phyloP scores from a whole-genome alignment of 371 early-diverging fungal species.

The Mycotypha africana region DNA sequence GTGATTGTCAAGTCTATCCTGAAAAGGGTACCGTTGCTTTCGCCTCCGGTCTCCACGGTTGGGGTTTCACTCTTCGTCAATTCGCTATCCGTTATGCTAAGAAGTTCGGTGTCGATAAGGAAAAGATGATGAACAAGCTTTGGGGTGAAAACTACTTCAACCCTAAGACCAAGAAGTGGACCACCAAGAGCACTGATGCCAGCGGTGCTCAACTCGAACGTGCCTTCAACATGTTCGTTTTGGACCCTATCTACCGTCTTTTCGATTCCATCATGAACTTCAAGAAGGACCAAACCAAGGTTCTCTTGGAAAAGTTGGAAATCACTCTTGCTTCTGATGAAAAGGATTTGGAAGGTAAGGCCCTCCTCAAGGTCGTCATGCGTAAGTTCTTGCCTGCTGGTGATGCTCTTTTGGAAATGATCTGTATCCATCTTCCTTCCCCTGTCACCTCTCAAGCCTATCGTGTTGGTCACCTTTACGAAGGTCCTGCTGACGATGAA shows the following conservation, averaged over 20 bases:
- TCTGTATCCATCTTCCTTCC: conserved; percentile 98
- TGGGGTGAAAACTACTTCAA: conserved; percentile 98
- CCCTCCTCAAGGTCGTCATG: conserved; percentile 97
- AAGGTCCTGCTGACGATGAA: conserved; percentile 98
- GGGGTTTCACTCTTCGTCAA: conserved; percentile 99
- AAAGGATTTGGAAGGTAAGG: conserved; percentile 91
- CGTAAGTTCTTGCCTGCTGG: conserved; percentile 99
- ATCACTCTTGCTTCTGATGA: conserved; percentile 83
- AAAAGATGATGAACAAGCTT: conserved; percentile 93
- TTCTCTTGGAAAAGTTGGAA: conserved; percentile 88
- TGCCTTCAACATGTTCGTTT: conserved; percentile 98
- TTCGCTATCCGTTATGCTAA: conserved; percentile 97
- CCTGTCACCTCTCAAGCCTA: conserved; percentile 94
- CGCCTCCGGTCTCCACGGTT: conserved; percentile 99
- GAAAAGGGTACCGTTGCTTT: conserved; percentile 98
- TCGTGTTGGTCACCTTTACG: conserved; percentile 94
- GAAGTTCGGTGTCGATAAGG: conserved; percentile 94
- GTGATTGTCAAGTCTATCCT: conserved; percentile 64
- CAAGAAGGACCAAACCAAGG: conserved; percentile 87
- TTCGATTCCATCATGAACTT: conserved; percentile 96
- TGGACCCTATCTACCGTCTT: conserved; percentile 98
- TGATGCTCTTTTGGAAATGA: conserved; percentile 99
- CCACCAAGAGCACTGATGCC: conserved; percentile 71
- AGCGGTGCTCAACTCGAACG: conserved; percentile 85
- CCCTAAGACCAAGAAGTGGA: conserved; percentile 96